Evolutionary conservation across 306 rosid genomes (phyloP).

Genomic region (Corylus heterophylla): DNA sequence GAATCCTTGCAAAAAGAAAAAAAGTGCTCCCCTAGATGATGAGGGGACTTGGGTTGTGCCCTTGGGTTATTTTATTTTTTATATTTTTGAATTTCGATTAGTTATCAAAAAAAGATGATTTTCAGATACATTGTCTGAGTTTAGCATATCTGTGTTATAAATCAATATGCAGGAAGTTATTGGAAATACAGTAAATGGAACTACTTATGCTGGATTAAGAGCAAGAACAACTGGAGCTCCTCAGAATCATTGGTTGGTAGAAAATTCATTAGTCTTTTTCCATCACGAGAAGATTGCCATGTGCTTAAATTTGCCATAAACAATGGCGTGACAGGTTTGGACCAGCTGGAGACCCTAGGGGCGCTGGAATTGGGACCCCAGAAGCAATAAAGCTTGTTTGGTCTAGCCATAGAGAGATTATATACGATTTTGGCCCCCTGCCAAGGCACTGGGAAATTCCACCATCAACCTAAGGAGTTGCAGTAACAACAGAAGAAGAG

Average conservation of each 20-base stretch:
- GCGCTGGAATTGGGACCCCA: slow-evolving; percentile 98
- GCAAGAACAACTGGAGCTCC: slow-evolving; percentile 98
- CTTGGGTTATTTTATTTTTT: too few species aligned
- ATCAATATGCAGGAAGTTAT: slow-evolving; percentile 68
- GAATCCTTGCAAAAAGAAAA: background rate
- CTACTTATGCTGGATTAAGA: slow-evolving; percentile 90
- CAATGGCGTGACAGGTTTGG: slow-evolving; percentile 77
- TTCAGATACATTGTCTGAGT: background rate
- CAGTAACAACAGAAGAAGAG: background rate
- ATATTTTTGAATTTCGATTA: too few species aligned
- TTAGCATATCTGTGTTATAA: slow-evolving; percentile 1
- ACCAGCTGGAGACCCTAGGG: slow-evolving; percentile 95
- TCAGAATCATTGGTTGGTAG: slow-evolving; percentile 82
- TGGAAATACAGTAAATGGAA: slow-evolving; percentile 86
- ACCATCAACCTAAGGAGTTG: slow-evolving; percentile 57
- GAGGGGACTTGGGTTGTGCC: background rate
- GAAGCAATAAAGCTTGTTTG: slow-evolving; percentile 98
- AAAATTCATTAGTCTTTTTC: background rate
- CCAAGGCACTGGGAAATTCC: slow-evolving; percentile 68
- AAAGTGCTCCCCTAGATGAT: background rate
- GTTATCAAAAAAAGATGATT: too few species aligned
- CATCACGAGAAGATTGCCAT: background rate
- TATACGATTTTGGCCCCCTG: slow-evolving; percentile 80
- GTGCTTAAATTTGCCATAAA: slow-evolving; percentile 20
- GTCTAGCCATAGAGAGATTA: slow-evolving; percentile 95